Evolutionary conservation across 805 yeast species (phyloP).

Genomic region (Cyberlindnera sargentensis): DNA sequence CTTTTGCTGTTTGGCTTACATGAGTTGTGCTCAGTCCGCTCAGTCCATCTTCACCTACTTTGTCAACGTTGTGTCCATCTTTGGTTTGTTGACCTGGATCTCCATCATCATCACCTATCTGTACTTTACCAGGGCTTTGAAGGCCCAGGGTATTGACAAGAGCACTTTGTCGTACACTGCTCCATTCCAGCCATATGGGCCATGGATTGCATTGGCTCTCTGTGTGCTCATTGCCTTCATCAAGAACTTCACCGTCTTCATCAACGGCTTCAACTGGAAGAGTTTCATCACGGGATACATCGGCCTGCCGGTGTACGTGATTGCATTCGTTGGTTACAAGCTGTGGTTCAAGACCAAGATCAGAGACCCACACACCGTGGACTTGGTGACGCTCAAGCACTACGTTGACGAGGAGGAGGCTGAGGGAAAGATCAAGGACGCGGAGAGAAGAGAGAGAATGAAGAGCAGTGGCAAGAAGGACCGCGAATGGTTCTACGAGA

Average conservation of each 20-base stretch:
- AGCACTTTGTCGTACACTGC: conserved; percentile 41
- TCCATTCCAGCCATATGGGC: conserved; percentile 64
- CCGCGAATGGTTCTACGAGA: conserved; percentile 40
- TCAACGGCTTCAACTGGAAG: conserved; percentile 54
- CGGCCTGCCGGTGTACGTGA: conserved; percentile 49
- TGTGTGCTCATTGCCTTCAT: conserved; percentile 51
- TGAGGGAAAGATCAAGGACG: conserved; percentile 22
- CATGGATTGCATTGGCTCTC: conserved; percentile 48
- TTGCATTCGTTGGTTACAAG: conserved; percentile 54
- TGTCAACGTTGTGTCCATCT: conserved; percentile 70
- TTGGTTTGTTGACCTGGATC: conserved; percentile 71
- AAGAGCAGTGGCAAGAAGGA: conserved; percentile 25
- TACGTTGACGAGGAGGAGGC: conserved; percentile 29
- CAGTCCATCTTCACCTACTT: conserved; percentile 57
- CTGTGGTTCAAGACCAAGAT: conserved; percentile 42
- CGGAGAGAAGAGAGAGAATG: conserved; percentile 19
- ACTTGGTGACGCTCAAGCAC: conserved; percentile 45
- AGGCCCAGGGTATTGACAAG: conserved; percentile 59
- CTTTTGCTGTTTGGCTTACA: conserved; percentile 62
- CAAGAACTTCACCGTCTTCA: conserved; percentile 69
- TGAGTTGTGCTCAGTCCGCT: conserved; percentile 55
- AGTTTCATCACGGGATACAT: conserved; percentile 73
- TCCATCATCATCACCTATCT: conserved; percentile 63
- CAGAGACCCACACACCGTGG: conserved; percentile 50
- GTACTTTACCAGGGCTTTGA: conserved; percentile 55